A percentile compares a stretch with the other conserved stretches of the same genome.
These are phyloP conservation scores for Collybiopsis confluens DNA, from an alignment of 768 basidiomycete species.

Conservation along the genomic window DNA sequence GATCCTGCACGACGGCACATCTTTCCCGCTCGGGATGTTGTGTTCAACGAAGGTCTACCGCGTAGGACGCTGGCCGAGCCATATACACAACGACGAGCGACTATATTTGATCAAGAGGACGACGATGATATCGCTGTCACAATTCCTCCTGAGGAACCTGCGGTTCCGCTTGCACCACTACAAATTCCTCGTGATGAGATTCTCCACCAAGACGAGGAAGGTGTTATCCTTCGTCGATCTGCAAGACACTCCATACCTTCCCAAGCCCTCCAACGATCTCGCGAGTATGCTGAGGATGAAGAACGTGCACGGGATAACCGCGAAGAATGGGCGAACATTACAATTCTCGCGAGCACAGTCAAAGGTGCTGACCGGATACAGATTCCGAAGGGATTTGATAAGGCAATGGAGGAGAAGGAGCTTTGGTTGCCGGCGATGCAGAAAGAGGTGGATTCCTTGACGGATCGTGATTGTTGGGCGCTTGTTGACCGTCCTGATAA, in stretches of 20 bases:
- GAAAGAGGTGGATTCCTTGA: neutral
- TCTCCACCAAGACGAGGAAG: too few relatives aligned
- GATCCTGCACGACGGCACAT: neutral
- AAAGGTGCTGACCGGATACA: neutral
- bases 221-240: neutral
- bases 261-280: neutral
- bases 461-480: neutral
- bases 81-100: neutral
- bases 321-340: neutral
- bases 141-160: too few relatives aligned
- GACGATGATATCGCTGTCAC: too few relatives aligned
- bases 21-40: conserved; percentile 9
- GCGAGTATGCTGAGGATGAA: neutral
- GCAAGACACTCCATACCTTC: neutral
- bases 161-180: too few relatives aligned
- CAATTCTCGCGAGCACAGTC: neutral
- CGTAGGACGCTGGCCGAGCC: neutral
- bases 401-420: neutral
- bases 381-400: neutral
- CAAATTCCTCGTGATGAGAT: neutral
- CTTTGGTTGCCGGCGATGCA: neutral
- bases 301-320: neutral
- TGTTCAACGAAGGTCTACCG: conserved; percentile 7
- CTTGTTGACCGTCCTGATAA: neutral
- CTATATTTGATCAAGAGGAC: too few relatives aligned